Evolutionary conservation across 192 early-diverging fungal species (phyloP), one percentile per base, ranked within the genome.

Genomic region (Coemansia asiatica): DNA sequence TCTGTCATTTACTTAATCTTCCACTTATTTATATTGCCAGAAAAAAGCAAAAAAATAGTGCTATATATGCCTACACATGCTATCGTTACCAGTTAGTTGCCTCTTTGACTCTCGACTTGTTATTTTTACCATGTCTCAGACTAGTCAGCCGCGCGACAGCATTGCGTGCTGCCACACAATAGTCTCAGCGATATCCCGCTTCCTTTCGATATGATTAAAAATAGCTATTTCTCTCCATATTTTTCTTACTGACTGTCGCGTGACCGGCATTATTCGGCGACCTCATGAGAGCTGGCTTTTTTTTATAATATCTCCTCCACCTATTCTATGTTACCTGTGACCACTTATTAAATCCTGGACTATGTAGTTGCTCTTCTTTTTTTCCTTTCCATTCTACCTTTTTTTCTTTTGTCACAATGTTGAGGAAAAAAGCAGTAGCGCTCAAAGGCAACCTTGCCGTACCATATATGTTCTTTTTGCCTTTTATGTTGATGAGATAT

Each of bases 271-370:
- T 29, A 27, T 56, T 29, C 27, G 54, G 26, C 28, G 54, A 56
- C 54, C 54, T 56, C 54, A 29, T 26, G 28, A n/a, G 26, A 56
- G 54, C 27, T 9, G 54, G 28, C 54, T 16, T 56, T 29, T 29
- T 12, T 56, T 18, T 56, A 15, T 29, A 3, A 22, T 3, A 18
- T 3, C 3, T 2, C 26, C 16, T 10, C 2, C 23, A 6, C 15
- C 27, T 15, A 29, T 28, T n/a, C 22, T 19, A n/a, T 31, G 54
- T 56, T 56, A 44, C 57, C 21, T 59, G 57, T 59, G 57, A 59
- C 57, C 36, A 36, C 29, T 44, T 40, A 36, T 21, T 40, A 35
- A 40, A 36, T 22, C 36, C 21, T 18, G 22, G 22, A 36, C 36
- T 29, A 31, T 2, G 28, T 29, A 6, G 23, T 26, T 15, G 13